These are phyloP conservation scores for Salix brachista DNA, from an alignment of 345 rosid genomes.

Conservation along the genomic window DNA sequence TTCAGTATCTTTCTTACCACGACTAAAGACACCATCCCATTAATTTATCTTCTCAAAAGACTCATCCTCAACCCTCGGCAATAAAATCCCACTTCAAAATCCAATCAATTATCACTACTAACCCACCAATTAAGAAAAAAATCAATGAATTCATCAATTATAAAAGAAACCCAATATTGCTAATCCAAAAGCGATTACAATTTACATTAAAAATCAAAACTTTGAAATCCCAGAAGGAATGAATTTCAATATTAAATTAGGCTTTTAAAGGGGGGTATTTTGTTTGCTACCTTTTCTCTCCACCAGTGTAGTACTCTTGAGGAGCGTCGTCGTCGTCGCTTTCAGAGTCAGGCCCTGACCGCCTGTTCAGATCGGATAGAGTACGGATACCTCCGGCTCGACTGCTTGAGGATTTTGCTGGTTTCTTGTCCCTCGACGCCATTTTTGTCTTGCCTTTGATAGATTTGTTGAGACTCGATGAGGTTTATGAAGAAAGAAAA, in stretches of 20 bases:
- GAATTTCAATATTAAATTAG: not conserved
- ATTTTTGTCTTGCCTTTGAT: conserved; percentile 19
- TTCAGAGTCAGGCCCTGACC: conserved; percentile 69
- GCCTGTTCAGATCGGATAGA: conserved; percentile 79
- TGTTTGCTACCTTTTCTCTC: conserved; percentile 72
- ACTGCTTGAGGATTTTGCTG: conserved; percentile 57
- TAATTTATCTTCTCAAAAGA: not conserved
- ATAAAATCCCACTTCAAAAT: not conserved
- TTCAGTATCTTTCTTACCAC: not conserved
- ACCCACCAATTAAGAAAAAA: not conserved
- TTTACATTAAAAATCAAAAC: not conserved
- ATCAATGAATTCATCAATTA: not conserved
- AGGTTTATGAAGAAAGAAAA: not conserved
- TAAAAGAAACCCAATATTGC: not conserved
- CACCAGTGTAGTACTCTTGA: conserved; percentile 89
- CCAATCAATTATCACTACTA: not conserved
- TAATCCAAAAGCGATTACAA: not conserved
- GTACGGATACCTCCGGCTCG: conserved; percentile 71
- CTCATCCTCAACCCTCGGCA: not conserved
- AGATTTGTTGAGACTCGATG: not conserved
- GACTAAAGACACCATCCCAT: not conserved
- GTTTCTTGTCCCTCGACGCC: conserved; percentile 76
- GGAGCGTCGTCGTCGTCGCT: conserved; percentile 68
- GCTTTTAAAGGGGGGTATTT: not conserved
- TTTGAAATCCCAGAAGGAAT: not conserved